phyloP scores from a whole-genome alignment of 164 flowering plant genomes.

The Vitis cinerea region DNA sequence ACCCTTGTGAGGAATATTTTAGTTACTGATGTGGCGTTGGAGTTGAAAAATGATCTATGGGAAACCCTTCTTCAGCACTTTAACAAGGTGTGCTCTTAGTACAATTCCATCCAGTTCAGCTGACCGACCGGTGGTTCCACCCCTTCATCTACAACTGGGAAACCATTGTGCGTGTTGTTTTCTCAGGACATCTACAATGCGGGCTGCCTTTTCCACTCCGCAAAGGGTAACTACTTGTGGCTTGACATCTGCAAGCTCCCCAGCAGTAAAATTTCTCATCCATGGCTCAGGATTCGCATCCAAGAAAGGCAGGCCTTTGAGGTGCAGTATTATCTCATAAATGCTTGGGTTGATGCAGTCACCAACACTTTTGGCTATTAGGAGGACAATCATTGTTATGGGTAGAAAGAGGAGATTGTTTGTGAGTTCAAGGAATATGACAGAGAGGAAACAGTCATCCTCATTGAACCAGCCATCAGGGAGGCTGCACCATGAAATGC shows the following conservation, averaged over 20 bases:
- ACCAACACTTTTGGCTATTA: slow-evolving; percentile 86
- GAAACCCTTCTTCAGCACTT: slow-evolving; percentile 45
- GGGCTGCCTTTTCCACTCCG: slow-evolving; percentile 78
- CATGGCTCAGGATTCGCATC: slow-evolving; percentile 86
- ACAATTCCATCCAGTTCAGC: slow-evolving; percentile 68
- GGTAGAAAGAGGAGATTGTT: slow-evolving; percentile 88
- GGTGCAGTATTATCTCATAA: slow-evolving; percentile 75
- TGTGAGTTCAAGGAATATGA: slow-evolving; percentile 92
- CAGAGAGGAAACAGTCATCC: slow-evolving; percentile 94
- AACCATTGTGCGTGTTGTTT: slow-evolving; percentile 79
- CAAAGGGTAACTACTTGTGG: slow-evolving; percentile 58
- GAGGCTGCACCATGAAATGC: slow-evolving; percentile 96
- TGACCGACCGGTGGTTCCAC: slow-evolving; percentile 35
- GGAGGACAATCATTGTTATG: slow-evolving; percentile 83
- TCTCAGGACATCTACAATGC: slow-evolving; percentile 62
- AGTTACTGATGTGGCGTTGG: too few relatives aligned
- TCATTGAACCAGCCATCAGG: slow-evolving; percentile 92
- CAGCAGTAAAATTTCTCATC: slow-evolving; percentile 83
- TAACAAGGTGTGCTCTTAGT: slow-evolving; percentile 67
- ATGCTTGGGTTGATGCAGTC: slow-evolving; percentile 84
- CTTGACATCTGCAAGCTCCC: slow-evolving; percentile 81
- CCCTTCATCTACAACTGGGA: slow-evolving; percentile 75
- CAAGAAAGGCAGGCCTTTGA: slow-evolving; percentile 87
- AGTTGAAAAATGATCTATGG: too few relatives aligned
- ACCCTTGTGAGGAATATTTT: too few relatives aligned